Base-by-base conservation (phyloP, 169 alveolate genomes). In the Plasmodium billcollinsi region DNA sequence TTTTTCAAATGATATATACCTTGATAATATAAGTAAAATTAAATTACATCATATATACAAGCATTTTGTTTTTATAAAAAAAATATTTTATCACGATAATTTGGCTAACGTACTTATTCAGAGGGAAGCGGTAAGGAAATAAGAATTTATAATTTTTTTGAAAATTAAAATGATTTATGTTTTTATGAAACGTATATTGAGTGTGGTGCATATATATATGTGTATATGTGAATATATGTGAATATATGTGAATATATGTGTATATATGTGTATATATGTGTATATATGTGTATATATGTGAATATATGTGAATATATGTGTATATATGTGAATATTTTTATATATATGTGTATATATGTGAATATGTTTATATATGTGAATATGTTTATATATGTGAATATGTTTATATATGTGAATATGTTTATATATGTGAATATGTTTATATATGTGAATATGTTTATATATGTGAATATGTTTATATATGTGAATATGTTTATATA, bases 61-160 rank as follows among this genome's bases (percentile, higher is more conserved):
- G 21, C 33, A 59, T 15, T 76, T 76, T 43, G 65, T 76, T 65
- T 76, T 76, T 52, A 65, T 76, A 6, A 76, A 65, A n/a, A 76
- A 65, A 58, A 62, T 76, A 12, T 76, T 76, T 76, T 76, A 49
- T 50, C 69, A 76, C 14, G 56, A 49, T 5, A 69, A 56, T 12
- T 12, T n/a, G 15, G 67, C 65, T 9, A 63, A 76, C 52, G 49
- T 76, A n/a, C 2, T 76, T 12, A 7, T 76, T 26, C 89, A 76
- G 43, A 65, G 50, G 11, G 76, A 63, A 4, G 65, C 89, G 70
- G 89, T 76, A 59, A 76, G 75, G 11, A 56, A 56, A 39, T 14
- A 18, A 18, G 39, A 39, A 39, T 49, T 14, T 15, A 5, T 33
- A 11, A 11, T 0, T 9, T 18, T 63, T 0, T 9, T 11, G 18